These are phyloP conservation scores for Talaromyces sp. DNA, from an alignment of 2,329 filamentous ascomycete species.

Conservation along the genomic window DNA sequence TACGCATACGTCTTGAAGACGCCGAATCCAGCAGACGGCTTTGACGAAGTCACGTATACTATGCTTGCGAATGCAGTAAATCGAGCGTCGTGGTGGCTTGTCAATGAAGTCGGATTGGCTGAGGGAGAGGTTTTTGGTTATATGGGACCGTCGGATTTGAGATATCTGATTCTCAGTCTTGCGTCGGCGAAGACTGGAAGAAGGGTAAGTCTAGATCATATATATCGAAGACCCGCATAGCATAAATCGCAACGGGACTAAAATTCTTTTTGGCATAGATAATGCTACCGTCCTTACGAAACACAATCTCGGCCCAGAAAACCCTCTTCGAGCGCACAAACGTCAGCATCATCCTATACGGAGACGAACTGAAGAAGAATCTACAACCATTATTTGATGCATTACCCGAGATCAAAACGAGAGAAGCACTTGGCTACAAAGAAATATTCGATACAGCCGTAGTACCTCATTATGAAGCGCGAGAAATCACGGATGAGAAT, in stretches of 20 bases:
- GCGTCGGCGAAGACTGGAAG: slow-evolving; percentile 22
- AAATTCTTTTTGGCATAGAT: neutral
- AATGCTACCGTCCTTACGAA: slow-evolving; percentile 20
- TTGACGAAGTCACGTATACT: slow-evolving; percentile 14
- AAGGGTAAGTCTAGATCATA: slow-evolving; percentile 8
- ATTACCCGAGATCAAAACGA: slow-evolving; percentile 6
- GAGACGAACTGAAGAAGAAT: slow-evolving; percentile 18
- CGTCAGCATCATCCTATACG: slow-evolving; percentile 16
- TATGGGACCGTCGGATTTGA: slow-evolving; percentile 19
- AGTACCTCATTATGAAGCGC: slow-evolving; percentile 12
- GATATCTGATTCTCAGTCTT: slow-evolving; percentile 17
- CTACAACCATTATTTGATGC: slow-evolving; percentile 15
- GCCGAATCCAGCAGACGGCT: slow-evolving; percentile 17
- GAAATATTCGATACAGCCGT: slow-evolving; percentile 1
- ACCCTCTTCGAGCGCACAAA: slow-evolving; percentile 19
- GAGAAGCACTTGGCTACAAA: slow-evolving; percentile 4
- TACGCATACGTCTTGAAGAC: slow-evolving; percentile 20
- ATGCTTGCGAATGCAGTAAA: slow-evolving; percentile 20
- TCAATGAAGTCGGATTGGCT: slow-evolving; percentile 10
- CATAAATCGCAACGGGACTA: neutral
- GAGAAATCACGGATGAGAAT: slow-evolving; percentile 17
- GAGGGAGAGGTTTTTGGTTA: slow-evolving; percentile 20
- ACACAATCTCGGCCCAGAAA: slow-evolving; percentile 20
- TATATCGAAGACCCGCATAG: neutral
- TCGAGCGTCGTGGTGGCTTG: slow-evolving; percentile 20